phyloP scores from a whole-genome alignment of 163 green algal genomes.

The Prototheca stagnorum region DNA sequence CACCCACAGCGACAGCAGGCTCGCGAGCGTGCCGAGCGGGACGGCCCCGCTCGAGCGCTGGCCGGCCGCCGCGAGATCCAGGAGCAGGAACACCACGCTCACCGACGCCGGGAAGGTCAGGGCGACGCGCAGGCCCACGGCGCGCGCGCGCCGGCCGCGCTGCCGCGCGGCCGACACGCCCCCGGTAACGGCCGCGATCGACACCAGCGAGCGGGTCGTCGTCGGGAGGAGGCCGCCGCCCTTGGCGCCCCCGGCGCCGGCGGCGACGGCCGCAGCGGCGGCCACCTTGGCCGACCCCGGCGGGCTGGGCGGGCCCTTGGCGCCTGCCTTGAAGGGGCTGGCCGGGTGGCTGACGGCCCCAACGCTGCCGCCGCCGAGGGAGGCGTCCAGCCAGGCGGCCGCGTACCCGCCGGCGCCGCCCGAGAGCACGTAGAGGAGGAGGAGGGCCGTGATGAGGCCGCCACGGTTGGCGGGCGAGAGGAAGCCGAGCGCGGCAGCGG shows the following conservation, averaged over 20 bases:
- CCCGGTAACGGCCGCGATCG: no score
- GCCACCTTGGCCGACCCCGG: no score
- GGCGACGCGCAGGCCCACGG: conserved; percentile 75
- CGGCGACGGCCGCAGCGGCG: no score
- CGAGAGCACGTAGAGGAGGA: conserved; percentile 96
- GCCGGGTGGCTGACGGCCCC: no score
- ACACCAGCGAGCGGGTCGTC: no score
- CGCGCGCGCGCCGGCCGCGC: neutral
- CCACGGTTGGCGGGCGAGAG: conserved; percentile 90
- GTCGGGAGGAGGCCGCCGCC: no score
- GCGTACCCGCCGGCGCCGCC: conserved; percentile 84
- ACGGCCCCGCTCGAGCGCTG: conserved; percentile 75
- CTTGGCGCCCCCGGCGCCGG: no score
- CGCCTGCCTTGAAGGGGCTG: no score
- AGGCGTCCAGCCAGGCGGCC: conserved; percentile 79
- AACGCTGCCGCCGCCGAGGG: conserved; percentile 33
- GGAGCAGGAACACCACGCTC: conserved; percentile 70
- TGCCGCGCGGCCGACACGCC: neutral
- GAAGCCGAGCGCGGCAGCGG: conserved; percentile 93
- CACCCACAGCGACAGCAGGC: conserved; percentile 93
- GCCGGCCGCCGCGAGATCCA: conserved; percentile 85
- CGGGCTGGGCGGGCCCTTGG: no score
- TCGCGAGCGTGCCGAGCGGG: conserved; percentile 87
- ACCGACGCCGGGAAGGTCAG: conserved; percentile 81
- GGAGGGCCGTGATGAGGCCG: conserved; percentile 82